Conservation (phyloP, 176 grass and related monocot species). For the Cocos nucifera region DNA sequence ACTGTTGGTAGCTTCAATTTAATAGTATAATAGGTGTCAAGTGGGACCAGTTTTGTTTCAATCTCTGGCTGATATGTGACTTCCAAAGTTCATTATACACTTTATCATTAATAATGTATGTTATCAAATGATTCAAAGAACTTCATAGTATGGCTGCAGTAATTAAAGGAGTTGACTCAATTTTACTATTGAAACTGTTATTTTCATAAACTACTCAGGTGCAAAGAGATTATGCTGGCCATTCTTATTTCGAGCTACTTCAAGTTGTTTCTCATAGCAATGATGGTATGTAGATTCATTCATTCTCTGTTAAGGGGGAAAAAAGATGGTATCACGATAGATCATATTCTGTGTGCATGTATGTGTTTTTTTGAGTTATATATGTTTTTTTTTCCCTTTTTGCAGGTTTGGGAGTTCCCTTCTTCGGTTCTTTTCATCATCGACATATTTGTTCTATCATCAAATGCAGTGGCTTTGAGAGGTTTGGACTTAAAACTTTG, state of each 20-base stretch:
- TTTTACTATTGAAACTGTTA: slow-evolving; percentile 10
- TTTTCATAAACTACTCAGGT: slow-evolving; percentile 30
- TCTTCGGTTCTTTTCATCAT: slow-evolving; percentile 65
- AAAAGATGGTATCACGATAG: too few species aligned
- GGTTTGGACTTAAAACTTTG: slow-evolving; percentile 32
- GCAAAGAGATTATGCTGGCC: slow-evolving; percentile 51
- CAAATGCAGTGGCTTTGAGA: slow-evolving; percentile 76
- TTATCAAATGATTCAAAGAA: too few species aligned
- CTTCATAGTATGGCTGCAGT: too few species aligned
- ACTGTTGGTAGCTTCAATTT: too few species aligned
- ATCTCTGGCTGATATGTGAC: too few species aligned
- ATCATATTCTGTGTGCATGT: background rate
- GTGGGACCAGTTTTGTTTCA: too few species aligned
- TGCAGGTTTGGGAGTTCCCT: slow-evolving; percentile 87
- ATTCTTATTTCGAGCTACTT: slow-evolving; percentile 87
- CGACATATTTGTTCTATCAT: slow-evolving; percentile 75
- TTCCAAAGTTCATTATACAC: too few species aligned
- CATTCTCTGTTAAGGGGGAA: background rate
- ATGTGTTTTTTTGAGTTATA: slow-evolving; percentile 4
- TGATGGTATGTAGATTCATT: slow-evolving; percentile 45
- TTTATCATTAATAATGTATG: too few species aligned
- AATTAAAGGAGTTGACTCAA: too few species aligned
- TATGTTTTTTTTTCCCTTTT: slow-evolving; percentile 17
- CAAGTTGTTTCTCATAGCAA: slow-evolving; percentile 72
- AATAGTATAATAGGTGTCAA: too few species aligned